Percentiles rank a stretch among this genome's conserved stretches.
phyloP scores from a whole-genome alignment of 208 protist species.

The Trichomonas gallinae region DNA sequence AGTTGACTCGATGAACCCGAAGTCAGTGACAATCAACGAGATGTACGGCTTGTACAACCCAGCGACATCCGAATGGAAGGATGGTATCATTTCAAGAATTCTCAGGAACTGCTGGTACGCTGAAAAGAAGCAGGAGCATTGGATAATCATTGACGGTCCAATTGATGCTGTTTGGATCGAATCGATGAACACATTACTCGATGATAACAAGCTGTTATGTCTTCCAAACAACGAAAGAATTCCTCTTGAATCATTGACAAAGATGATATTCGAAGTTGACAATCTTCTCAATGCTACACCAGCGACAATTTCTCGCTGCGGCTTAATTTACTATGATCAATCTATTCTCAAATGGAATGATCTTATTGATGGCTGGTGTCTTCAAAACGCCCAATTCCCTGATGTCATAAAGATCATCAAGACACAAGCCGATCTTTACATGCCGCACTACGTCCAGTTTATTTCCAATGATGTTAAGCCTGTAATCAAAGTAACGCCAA shows the following conservation, averaged over 20 bases:
- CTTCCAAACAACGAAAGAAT: conserved; percentile 82
- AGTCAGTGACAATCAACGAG: conserved; percentile 88
- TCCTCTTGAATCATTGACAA: conserved; percentile 59
- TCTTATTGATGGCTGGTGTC: conserved; percentile 74
- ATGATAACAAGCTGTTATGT: conserved; percentile 93
- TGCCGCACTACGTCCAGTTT: not conserved
- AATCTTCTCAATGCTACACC: conserved; percentile 84
- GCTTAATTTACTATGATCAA: conserved; percentile 86
- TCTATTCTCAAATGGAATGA: conserved; percentile 58
- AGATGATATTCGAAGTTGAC: conserved; percentile 93
- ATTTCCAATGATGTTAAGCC: not conserved
- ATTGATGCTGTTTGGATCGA: conserved; percentile 97
- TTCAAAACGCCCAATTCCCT: not conserved
- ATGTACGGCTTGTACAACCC: conserved; percentile 84
- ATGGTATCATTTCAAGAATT: conserved; percentile 55
- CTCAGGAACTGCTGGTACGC: conserved; percentile 62
- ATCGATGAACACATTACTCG: conserved; percentile 92
- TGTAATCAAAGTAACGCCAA: not conserved
- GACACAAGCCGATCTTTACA: not conserved
- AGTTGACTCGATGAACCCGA: conserved; percentile 78
- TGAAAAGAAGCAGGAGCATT: conserved; percentile 52
- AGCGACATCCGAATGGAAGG: conserved; percentile 64
- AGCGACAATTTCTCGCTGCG: conserved; percentile 90
- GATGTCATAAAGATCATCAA: not conserved
- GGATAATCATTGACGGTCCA: conserved; percentile 93